These are phyloP conservation scores for Oehlia diaphana DNA, from an alignment of 192 early-diverging fungal genomes.

Conservation along the genomic window DNA sequence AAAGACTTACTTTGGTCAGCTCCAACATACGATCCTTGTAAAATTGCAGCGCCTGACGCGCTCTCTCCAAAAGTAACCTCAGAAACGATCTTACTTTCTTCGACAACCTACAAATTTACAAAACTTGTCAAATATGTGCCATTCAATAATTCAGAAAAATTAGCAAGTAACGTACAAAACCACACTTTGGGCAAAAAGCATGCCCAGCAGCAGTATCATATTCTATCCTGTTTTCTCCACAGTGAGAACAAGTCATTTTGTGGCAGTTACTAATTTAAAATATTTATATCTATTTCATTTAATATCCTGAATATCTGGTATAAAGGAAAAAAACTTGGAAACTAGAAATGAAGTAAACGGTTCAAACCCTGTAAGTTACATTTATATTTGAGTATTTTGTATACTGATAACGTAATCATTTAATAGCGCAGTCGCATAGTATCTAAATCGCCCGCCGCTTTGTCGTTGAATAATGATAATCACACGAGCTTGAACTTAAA, in stretches of 20 bases:
- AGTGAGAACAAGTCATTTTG: constrained; percentile 56
- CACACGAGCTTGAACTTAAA: no score
- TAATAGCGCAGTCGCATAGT: no score
- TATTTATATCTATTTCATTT: no score
- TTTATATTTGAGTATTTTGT: background rate
- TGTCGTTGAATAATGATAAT: no score
- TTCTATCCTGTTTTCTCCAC: constrained; percentile 64
- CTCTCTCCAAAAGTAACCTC: constrained; percentile 91
- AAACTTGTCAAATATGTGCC: background rate
- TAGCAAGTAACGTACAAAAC: constrained; percentile 41
- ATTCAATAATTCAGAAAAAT: background rate
- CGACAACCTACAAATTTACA: constrained; percentile 66
- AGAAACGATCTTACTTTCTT: constrained; percentile 90
- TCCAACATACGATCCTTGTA: constrained; percentile 71
- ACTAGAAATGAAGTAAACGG: constrained; percentile 5
- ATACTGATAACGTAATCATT: no score
- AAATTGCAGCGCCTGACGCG: constrained; percentile 80
- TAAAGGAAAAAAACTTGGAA: background rate
- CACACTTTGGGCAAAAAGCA: constrained; percentile 66
- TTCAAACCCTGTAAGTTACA: constrained; percentile 3
- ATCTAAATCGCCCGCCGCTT: no score
- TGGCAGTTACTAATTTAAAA: background rate
- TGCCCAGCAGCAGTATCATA: constrained; percentile 71
- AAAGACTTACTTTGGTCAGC: constrained; percentile 54
- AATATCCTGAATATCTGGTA: background rate